Percentiles rank a stretch among this genome's conserved stretches.
phyloP scores from a whole-genome alignment of 306 rosid genomes.

The Delonix regia region DNA sequence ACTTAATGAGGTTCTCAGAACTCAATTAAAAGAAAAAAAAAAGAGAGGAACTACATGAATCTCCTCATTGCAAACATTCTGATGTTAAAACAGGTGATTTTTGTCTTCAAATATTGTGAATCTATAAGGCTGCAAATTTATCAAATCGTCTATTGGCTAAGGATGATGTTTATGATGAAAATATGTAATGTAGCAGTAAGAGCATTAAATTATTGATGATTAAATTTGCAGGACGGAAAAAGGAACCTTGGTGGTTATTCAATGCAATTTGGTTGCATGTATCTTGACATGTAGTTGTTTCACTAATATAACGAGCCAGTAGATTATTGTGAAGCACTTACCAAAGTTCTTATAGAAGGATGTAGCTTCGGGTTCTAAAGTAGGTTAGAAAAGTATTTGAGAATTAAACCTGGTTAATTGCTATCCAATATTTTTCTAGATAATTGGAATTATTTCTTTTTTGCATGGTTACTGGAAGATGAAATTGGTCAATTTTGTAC shows the following conservation, averaged over 20 bases:
- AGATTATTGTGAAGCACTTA: background rate
- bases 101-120: background rate
- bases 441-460: constrained; percentile 6
- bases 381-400: background rate
- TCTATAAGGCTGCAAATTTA: background rate
- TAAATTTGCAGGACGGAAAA: background rate
- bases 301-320: background rate
- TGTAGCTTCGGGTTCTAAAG: constrained; percentile 11
- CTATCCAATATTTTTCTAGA: background rate
- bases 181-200: background rate
- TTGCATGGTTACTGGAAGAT: background rate
- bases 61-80: constrained; percentile 6
- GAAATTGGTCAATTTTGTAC: background rate
- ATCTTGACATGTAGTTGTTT: background rate
- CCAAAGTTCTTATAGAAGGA: background rate
- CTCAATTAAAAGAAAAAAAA: too few relatives aligned
- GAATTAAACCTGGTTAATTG: background rate
- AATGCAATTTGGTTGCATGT: constrained; percentile 2
- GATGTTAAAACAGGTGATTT: constrained; percentile 3
- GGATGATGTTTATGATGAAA: background rate
- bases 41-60: too few relatives aligned
- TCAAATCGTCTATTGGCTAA: background rate
- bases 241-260: constrained; percentile 12
- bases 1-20: too few relatives aligned
- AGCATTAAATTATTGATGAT: background rate